phyloP scores from a whole-genome alignment of 2,329 filamentous ascomycete species.

The Tolypocladium nubicola region DNA sequence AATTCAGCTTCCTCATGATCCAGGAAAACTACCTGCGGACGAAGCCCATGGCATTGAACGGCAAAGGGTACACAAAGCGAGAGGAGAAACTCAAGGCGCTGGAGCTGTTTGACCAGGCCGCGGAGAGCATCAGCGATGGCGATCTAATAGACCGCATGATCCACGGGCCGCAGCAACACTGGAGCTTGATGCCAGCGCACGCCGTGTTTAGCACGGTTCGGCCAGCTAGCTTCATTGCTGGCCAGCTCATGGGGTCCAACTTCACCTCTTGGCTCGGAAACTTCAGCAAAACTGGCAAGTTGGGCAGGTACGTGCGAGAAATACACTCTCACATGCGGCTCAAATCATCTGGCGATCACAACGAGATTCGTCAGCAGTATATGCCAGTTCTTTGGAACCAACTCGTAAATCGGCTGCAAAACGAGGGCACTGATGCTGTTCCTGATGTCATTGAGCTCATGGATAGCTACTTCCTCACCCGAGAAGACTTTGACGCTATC shows the following conservation, averaged over 20 bases:
- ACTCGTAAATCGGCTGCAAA: conserved; percentile 62
- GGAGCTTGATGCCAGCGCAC: conserved; percentile 95
- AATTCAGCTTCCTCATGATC: conserved; percentile 94
- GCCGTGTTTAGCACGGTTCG: conserved; percentile 91
- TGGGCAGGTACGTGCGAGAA: conserved; percentile 77
- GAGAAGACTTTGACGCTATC: conserved; percentile 89
- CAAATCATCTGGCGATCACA: conserved; percentile 76
- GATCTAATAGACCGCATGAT: conserved; percentile 97
- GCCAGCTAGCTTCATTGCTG: conserved; percentile 78
- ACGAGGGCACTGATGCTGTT: conserved; percentile 73
- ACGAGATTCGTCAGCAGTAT: conserved; percentile 92
- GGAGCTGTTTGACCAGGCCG: conserved; percentile 77
- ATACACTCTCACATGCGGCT: conserved; percentile 97
- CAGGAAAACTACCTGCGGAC: conserved; percentile 95
- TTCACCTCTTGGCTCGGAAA: conserved; percentile 94
- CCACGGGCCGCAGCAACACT: conserved; percentile 94
- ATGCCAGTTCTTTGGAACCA: conserved; percentile 79
- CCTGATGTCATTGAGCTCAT: conserved; percentile 82
- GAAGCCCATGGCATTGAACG: conserved; percentile 56
- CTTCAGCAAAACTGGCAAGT: conserved; percentile 74
- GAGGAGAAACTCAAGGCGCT: conserved; percentile 73
- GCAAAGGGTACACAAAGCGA: conserved; percentile 44
- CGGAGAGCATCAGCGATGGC: conserved; percentile 93
- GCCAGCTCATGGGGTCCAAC: conserved; percentile 60
- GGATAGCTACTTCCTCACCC: conserved; percentile 93